phyloP scores from a whole-genome alignment of 192 early-diverging fungal species.

The Backusella psychrophila region DNA sequence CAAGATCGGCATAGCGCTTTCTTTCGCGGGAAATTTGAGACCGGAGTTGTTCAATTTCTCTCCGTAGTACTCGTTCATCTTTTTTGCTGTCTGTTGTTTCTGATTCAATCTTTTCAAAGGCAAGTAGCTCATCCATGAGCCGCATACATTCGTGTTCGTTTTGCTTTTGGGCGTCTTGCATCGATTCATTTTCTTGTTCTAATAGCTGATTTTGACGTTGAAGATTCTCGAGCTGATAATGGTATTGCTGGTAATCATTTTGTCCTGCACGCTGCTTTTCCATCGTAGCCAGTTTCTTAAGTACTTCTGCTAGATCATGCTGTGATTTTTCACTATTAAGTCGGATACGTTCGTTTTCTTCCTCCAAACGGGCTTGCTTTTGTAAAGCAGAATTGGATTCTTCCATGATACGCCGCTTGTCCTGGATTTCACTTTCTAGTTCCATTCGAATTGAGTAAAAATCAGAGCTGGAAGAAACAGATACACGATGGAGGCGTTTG shows the following conservation, averaged over 20 bases:
- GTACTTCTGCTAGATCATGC: neutral
- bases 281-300: conserved; percentile 4
- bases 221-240: neutral
- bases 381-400: conserved; percentile 22
- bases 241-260: neutral
- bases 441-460: conserved; percentile 10
- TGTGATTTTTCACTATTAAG: conserved; percentile 3
- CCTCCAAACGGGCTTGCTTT: conserved; percentile 11
- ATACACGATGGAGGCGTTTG: neutral
- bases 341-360: conserved; percentile 18
- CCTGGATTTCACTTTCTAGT: conserved; percentile 21
- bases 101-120: conserved; percentile 46
- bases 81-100: neutral
- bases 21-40: conserved; percentile 50
- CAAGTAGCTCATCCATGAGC: conserved; percentile 72
- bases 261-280: conserved; percentile 2
- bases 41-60: conserved; percentile 11
- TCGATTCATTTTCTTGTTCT: conserved; percentile 48
- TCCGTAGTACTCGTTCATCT: no score
- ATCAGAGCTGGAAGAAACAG: neutral
- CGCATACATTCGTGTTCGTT: conserved; percentile 73
- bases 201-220: conserved; percentile 38
- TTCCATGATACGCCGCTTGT: conserved; percentile 26
- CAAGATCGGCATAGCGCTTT: conserved; percentile 53
- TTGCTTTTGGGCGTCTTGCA: conserved; percentile 60